Percentiles rank a stretch among this genome's conserved stretches.
Conservation (phyloP, 495 filamentous ascomycete genomes). For the Alectoria sarmentosa region DNA sequence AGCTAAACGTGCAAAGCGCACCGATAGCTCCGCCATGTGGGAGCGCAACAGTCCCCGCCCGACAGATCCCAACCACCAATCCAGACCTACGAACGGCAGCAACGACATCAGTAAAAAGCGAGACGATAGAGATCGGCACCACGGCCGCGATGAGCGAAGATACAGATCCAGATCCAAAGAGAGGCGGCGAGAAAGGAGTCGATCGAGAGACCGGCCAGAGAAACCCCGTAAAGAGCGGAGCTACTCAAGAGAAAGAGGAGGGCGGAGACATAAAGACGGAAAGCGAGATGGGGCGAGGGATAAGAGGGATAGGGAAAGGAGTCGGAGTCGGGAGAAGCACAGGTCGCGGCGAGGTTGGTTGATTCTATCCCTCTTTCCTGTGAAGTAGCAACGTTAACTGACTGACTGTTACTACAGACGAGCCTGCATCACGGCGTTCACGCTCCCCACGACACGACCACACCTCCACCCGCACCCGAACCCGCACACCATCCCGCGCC, state of each 20-base stretch:
- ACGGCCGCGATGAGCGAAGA: slow-evolving; percentile 32
- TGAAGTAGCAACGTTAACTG: too few relatives aligned
- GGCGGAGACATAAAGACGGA: slow-evolving; percentile 32
- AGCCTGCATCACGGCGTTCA: slow-evolving; percentile 36
- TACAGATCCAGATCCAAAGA: slow-evolving; percentile 30
- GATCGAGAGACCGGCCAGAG: slow-evolving; percentile 31
- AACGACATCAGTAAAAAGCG: slow-evolving; percentile 7
- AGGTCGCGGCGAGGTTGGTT: slow-evolving; percentile 12
- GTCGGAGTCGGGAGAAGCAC: slow-evolving; percentile 40
- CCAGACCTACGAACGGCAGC: slow-evolving; percentile 3
- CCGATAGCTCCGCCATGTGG: slow-evolving; percentile 49
- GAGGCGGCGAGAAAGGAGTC: slow-evolving; percentile 26
- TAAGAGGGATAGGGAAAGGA: slow-evolving; percentile 38
- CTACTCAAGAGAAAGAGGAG: slow-evolving; percentile 39
- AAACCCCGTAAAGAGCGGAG: slow-evolving; percentile 34
- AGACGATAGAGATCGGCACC: slow-evolving; percentile 21
- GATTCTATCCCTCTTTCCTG: too few relatives aligned
- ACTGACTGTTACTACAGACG: slow-evolving; percentile 18
- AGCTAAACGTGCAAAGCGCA: slow-evolving; percentile 46
- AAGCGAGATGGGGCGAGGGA: slow-evolving; percentile 36
- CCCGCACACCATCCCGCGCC: slow-evolving; percentile 35
- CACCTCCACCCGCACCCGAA: slow-evolving; percentile 35
- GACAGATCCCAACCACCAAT: slow-evolving; percentile 13
- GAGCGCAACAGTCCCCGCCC: slow-evolving; percentile 34
- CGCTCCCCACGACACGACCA: slow-evolving; percentile 29